phyloP scores from a whole-genome alignment of 75 land plant genomes.

The Cryptomeria japonica region DNA sequence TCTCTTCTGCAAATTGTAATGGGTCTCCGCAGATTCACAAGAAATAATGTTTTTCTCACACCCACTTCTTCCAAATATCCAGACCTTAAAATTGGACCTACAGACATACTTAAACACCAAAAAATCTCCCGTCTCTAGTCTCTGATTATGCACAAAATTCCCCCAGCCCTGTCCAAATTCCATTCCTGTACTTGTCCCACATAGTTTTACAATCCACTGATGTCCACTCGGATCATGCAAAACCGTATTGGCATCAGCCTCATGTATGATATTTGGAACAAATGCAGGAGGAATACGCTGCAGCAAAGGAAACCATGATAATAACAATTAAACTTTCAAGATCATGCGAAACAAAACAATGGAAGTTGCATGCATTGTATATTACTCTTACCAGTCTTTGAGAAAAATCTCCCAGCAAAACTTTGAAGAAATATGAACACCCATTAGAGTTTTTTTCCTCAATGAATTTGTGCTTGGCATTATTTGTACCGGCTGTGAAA shows the following conservation, averaged over 20 bases:
- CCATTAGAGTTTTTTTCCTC: background rate
- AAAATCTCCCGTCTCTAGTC: background rate
- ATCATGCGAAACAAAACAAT: background rate
- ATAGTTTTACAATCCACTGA: background rate
- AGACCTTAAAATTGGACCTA: background rate
- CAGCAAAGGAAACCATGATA: background rate
- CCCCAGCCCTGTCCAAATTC: background rate
- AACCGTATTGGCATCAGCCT: background rate
- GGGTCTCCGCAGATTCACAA: background rate
- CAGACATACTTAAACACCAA: background rate
- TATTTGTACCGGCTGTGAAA: background rate
- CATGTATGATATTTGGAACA: background rate
- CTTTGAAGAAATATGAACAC: background rate
- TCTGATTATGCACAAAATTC: background rate
- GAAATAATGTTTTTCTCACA: background rate
- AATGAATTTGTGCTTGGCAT: background rate
- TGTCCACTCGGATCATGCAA: background rate
- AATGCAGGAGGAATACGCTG: background rate
- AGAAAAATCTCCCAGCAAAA: background rate
- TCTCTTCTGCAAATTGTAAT: background rate
- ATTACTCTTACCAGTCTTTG: background rate
- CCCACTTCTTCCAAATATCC: conserved; percentile 5
- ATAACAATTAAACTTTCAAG: background rate
- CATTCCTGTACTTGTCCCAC: background rate
- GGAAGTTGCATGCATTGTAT: background rate